phyloP scores from a whole-genome alignment of 2,329 filamentous ascomycete genomes.

The Diaporthe ilicicola region DNA sequence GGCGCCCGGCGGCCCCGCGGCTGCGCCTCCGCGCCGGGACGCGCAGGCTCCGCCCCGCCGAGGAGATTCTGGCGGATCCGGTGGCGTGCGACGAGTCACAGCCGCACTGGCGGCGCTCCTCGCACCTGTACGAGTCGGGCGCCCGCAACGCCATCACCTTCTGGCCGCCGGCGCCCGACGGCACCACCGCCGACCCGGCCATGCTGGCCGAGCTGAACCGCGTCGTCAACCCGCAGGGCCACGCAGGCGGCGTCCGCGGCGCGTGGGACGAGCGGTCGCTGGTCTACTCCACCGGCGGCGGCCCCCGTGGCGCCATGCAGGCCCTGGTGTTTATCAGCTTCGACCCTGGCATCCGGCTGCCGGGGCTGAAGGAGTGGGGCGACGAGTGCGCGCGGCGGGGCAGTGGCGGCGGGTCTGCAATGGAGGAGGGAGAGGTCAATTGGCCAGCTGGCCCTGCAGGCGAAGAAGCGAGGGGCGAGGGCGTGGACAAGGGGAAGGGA shows the following conservation, averaged over 20 bases:
- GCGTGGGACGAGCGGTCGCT: conserved; percentile 56
- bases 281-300: conserved; percentile 51
- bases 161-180: conserved; percentile 50
- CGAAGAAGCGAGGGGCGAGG: no score
- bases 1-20: conserved; percentile 47
- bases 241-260: conserved; percentile 49
- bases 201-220: conserved; percentile 46
- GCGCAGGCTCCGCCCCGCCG: conserved; percentile 46
- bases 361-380: conserved; percentile 38
- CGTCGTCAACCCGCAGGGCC: conserved; percentile 50
- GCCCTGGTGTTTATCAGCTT: conserved; percentile 54
- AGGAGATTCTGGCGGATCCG: conserved; percentile 23
- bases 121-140: conserved; percentile 36
- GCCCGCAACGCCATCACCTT: conserved; percentile 36
- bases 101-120: conserved; percentile 34
- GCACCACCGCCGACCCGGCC: conserved; percentile 37
- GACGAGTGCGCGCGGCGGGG: conserved; percentile 21
- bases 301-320: conserved; percentile 36
- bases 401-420: neutral
- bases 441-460: neutral
- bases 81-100: conserved; percentile 11
- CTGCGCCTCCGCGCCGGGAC: conserved; percentile 57
- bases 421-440: neutral
- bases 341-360: conserved; percentile 49
- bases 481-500: neutral